Conservation (phyloP, 495 filamentous ascomycete species). For the Penicillium arizonense region DNA sequence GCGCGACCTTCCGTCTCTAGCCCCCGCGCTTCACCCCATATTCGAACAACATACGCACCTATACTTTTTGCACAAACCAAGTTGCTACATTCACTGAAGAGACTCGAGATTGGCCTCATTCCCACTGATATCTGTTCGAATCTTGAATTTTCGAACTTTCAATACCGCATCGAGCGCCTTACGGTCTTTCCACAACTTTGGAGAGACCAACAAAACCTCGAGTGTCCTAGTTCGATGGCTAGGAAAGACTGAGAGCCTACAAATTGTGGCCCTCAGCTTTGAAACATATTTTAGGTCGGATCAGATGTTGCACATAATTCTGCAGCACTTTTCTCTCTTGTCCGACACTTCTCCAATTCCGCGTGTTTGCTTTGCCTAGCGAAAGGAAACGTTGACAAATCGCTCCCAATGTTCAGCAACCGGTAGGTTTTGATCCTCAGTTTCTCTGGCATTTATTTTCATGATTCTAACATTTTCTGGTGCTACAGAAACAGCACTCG, state of each 20-base stretch:
- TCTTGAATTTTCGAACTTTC: no score
- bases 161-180: no score
- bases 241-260: not conserved
- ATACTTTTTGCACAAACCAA: no score
- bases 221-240: no score
- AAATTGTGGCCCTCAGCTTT: not conserved
- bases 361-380: not conserved
- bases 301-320: conserved; percentile 8
- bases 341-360: conserved; percentile 1
- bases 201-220: no score
- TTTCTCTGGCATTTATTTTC: not conserved
- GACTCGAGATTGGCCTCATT: no score
- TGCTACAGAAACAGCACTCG: conserved; percentile 69
- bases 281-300: not conserved
- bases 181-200: no score
- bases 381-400: not conserved
- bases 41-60: not conserved
- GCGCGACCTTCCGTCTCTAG: not conserved
- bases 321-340: conserved; percentile 1
- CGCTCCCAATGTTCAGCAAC: conserved; percentile 25
- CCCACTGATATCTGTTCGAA: no score
- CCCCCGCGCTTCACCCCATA: not conserved
- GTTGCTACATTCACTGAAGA: no score
- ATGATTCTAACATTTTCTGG: not conserved
- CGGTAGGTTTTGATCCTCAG: conserved; percentile 11